These are phyloP conservation scores for Pleurotus eryngii DNA, from an alignment of 768 basidiomycete species.

Conservation along the genomic window DNA sequence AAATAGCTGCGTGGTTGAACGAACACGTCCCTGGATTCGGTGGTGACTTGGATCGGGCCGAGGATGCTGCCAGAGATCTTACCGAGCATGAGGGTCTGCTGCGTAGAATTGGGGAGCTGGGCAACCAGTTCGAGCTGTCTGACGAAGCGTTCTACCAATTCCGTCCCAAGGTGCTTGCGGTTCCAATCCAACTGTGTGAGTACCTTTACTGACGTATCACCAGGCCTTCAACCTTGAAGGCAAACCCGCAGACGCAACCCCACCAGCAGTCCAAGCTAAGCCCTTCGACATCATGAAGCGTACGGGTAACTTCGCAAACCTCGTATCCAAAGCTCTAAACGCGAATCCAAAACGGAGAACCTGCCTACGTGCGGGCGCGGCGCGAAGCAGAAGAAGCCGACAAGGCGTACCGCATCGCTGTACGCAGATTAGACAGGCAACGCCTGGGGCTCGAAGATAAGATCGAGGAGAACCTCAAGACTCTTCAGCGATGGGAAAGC, in stretches of 20 bases:
- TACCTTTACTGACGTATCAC: neutral
- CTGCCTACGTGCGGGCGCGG: conserved; percentile 64
- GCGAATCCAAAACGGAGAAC: conserved; percentile 50
- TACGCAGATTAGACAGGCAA: conserved; percentile 82
- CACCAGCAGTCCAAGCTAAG: conserved; percentile 20
- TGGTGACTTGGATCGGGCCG: conserved; percentile 74
- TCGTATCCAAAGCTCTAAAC: conserved; percentile 71
- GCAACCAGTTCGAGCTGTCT: conserved; percentile 74
- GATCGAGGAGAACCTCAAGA: conserved; percentile 78
- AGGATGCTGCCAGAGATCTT: conserved; percentile 65
- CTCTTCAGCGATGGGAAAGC: conserved; percentile 80
- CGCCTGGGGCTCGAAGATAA: conserved; percentile 83
- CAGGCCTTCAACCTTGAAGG: conserved; percentile 62
- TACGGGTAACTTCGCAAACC: conserved; percentile 63
- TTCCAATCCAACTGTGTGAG: neutral
- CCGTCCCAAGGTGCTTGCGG: conserved; percentile 59
- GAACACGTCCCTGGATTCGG: conserved; percentile 75
- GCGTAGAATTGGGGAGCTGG: conserved; percentile 77
- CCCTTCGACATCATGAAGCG: conserved; percentile 54
- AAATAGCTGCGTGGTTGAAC: conserved; percentile 82
- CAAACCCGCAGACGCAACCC: conserved; percentile 23
- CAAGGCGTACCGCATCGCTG: conserved; percentile 70
- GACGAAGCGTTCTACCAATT: conserved; percentile 86
- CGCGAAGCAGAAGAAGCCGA: conserved; percentile 82
- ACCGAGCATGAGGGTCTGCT: conserved; percentile 60